Percentiles rank a stretch among this genome's conserved stretches.
Evolutionary conservation across 2,329 filamentous ascomycete species (phyloP).

Genomic region (Colletotrichum agaves): DNA sequence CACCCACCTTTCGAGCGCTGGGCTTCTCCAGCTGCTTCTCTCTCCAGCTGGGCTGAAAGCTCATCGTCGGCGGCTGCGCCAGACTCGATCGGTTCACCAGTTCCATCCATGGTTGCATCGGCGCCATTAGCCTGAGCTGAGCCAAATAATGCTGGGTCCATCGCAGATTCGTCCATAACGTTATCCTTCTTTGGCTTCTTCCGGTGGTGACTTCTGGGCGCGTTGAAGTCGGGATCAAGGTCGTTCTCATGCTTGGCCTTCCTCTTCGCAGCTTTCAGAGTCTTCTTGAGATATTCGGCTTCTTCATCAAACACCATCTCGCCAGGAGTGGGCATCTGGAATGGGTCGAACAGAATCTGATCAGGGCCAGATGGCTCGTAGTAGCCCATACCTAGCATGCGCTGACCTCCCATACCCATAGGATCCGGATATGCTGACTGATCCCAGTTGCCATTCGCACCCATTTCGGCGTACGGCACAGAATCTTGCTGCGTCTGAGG

Average conservation of each 20-base stretch:
- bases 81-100: not conserved
- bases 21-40: conserved; percentile 17
- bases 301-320: conserved; percentile 55
- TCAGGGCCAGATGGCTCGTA: conserved; percentile 68
- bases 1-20: conserved; percentile 1
- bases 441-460: conserved; percentile 46
- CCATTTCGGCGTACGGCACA: conserved; percentile 40
- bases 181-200: conserved; percentile 53
- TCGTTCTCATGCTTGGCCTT: conserved; percentile 64
- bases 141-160: conserved; percentile 66
- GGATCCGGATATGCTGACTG: conserved; percentile 60
- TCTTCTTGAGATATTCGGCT: conserved; percentile 66
- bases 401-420: conserved; percentile 56
- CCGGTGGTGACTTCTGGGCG: conserved; percentile 51
- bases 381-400: conserved; percentile 68
- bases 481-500: conserved; percentile 35
- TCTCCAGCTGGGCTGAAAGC: conserved; percentile 16
- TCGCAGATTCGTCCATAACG: conserved; percentile 45
- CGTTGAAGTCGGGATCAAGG: conserved; percentile 64
- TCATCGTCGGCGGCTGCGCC: conserved; percentile 39
- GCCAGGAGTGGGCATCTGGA: conserved; percentile 62
- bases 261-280: conserved; percentile 63
- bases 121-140: not conserved
- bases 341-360: conserved; percentile 69
- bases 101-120: not conserved